phyloP scores from a whole-genome alignment of 495 filamentous ascomycete species.

The Podospora pseudoanserina region DNA sequence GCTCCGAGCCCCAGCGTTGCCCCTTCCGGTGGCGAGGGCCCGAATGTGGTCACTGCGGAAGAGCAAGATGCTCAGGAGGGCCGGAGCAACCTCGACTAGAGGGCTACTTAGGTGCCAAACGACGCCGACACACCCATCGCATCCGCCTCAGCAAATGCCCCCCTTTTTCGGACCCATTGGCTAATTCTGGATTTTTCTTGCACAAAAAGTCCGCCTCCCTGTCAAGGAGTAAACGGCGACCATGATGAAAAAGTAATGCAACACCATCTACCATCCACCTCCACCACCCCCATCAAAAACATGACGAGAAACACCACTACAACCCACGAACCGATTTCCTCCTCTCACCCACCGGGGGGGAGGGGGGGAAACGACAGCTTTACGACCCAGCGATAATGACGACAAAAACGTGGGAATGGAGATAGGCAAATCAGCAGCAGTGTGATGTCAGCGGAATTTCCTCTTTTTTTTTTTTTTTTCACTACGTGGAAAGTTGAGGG shows the following conservation, averaged over 20 bases:
- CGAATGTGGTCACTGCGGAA: slow-evolving; percentile 27
- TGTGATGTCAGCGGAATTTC: background rate
- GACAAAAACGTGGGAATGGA: slow-evolving; percentile 6
- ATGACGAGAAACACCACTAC: slow-evolving; percentile 12
- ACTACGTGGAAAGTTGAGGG: background rate
- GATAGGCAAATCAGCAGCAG: background rate
- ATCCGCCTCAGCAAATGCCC: background rate
- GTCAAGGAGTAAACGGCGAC: slow-evolving; percentile 26
- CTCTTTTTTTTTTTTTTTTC: background rate
- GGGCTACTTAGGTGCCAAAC: slow-evolving; percentile 5
- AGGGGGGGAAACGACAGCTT: background rate
- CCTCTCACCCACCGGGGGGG: background rate
- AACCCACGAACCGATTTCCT: background rate
- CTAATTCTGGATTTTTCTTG: slow-evolving; percentile 22
- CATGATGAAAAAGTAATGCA: background rate
- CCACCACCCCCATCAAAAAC: slow-evolving; percentile 6
- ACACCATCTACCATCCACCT: background rate
- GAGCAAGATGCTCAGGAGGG: slow-evolving; percentile 33
- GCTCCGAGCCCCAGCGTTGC: slow-evolving; percentile 7
- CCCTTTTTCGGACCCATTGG: slow-evolving; percentile 9
- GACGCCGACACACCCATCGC: slow-evolving; percentile 1
- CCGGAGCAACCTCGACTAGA: slow-evolving; percentile 22
- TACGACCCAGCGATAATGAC: background rate
- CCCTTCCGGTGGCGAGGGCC: background rate
- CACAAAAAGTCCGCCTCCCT: slow-evolving; percentile 22